These are phyloP conservation scores for Penstemon eatonii DNA, from an alignment of 257 asterid species.

Conservation along the genomic window DNA sequence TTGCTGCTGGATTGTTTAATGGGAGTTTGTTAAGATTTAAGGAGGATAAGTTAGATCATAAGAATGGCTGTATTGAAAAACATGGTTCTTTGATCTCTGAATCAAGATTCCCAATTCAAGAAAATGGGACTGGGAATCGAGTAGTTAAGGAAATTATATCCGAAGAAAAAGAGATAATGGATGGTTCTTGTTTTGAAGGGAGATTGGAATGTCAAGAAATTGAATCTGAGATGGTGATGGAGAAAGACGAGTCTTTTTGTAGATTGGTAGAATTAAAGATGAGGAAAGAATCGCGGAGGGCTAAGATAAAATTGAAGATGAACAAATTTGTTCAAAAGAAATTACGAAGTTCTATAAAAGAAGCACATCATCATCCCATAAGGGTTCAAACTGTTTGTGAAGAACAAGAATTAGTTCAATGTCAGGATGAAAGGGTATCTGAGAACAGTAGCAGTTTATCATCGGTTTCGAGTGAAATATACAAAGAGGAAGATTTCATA, in stretches of 20 bases:
- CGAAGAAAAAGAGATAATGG: slow-evolving; percentile 28
- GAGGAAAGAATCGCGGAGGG: slow-evolving; percentile 35
- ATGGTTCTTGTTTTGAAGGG: slow-evolving; percentile 12
- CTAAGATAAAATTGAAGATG: slow-evolving; percentile 55
- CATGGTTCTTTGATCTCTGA: slow-evolving; percentile 16
- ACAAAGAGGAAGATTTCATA: slow-evolving; percentile 23
- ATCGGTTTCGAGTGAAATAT: slow-evolving; percentile 21
- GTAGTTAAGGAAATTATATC: slow-evolving; percentile 30
- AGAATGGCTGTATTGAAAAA: background rate
- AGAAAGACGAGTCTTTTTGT: slow-evolving; percentile 28
- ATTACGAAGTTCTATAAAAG: slow-evolving; percentile 34
- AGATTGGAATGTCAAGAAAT: slow-evolving; percentile 22
- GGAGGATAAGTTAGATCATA: slow-evolving; percentile 20
- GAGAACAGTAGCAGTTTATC: slow-evolving; percentile 25
- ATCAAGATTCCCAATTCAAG: slow-evolving; percentile 16
- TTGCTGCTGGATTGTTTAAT: slow-evolving; percentile 4
- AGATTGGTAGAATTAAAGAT: slow-evolving; percentile 32
- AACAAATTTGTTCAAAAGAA: slow-evolving; percentile 49
- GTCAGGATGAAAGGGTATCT: background rate
- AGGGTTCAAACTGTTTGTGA: slow-evolving; percentile 8
- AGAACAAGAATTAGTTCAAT: slow-evolving; percentile 18
- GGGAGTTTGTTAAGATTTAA: slow-evolving; percentile 22
- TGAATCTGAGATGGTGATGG: slow-evolving; percentile 28
- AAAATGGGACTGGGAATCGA: slow-evolving; percentile 26
- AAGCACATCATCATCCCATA: background rate